A percentile compares a stretch with the other conserved stretches of the same genome.
phyloP scores from a whole-genome alignment of 2,329 filamentous ascomycete species.

The Aschersonia sp. region DNA sequence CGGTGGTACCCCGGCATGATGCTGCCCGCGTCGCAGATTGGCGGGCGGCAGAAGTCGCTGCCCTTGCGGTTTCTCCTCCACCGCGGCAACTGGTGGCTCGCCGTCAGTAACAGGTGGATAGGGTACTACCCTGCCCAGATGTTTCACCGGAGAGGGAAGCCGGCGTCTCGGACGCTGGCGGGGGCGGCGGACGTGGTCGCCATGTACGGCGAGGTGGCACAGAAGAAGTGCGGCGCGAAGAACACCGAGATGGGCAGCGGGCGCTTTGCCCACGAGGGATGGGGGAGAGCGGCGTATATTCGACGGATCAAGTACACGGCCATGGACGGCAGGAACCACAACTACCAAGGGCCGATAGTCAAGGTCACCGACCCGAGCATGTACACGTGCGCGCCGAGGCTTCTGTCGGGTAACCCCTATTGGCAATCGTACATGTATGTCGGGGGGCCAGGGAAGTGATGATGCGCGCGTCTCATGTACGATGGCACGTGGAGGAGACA shows the following conservation, averaged over 20 bases:
- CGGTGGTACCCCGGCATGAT: conserved; percentile 6
- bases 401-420: background rate
- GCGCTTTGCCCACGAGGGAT: background rate
- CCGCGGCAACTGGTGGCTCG: conserved; percentile 9
- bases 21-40: conserved; percentile 4
- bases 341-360: background rate
- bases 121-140: conserved; percentile 9
- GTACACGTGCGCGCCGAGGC: background rate
- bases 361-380: background rate
- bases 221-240: background rate
- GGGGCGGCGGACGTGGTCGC: background rate
- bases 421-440: background rate
- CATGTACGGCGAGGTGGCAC: background rate
- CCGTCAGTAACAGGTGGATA: conserved; percentile 3
- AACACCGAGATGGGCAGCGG: background rate
- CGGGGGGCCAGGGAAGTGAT: background rate
- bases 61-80: conserved; percentile 3
- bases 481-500: no score
- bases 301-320: background rate
- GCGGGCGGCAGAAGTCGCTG: conserved; percentile 6
- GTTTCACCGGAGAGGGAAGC: conserved; percentile 1
- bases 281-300: background rate
- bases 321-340: background rate
- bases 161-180: background rate
- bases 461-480: no score